Evolutionary conservation across 1,284 basidiomycete genomes (phyloP).

Genomic region (Sporisorium sorghi): DNA sequence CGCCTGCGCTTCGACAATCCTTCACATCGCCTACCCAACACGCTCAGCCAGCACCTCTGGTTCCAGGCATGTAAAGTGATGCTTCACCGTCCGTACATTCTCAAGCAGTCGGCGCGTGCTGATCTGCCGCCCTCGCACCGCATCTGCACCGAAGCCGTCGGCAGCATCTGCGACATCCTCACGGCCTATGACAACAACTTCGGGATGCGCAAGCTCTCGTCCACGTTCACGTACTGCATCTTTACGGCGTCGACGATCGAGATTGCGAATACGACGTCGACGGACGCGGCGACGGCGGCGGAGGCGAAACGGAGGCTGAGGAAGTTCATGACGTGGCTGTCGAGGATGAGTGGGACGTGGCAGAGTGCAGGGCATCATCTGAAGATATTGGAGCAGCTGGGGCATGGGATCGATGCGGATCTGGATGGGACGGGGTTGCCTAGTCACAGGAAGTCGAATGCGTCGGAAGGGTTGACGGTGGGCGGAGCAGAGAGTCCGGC

Average conservation of each 20-base stretch:
- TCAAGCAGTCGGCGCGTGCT: slow-evolving; percentile 45
- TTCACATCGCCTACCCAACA: slow-evolving; percentile 45
- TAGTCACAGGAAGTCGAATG: slow-evolving; percentile 24
- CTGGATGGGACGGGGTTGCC: slow-evolving; percentile 48
- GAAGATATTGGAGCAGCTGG: slow-evolving; percentile 52
- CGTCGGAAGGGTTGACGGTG: slow-evolving; percentile 4
- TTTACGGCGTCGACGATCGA: slow-evolving; percentile 60
- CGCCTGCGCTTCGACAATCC: slow-evolving; percentile 43
- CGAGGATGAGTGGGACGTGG: slow-evolving; percentile 48
- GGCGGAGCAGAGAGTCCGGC: slow-evolving; percentile 31
- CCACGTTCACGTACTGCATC: slow-evolving; percentile 55
- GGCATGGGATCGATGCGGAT: slow-evolving; percentile 50
- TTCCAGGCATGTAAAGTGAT: slow-evolving; percentile 49
- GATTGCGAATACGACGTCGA: slow-evolving; percentile 59
- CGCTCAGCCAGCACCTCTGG: slow-evolving; percentile 46
- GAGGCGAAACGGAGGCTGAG: slow-evolving; percentile 53
- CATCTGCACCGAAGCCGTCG: slow-evolving; percentile 55
- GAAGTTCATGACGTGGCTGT: slow-evolving; percentile 53
- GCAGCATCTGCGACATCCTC: slow-evolving; percentile 49
- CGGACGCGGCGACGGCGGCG: slow-evolving; percentile 27
- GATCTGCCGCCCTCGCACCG: slow-evolving; percentile 50
- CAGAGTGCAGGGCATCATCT: slow-evolving; percentile 49
- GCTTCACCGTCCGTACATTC: slow-evolving; percentile 56
- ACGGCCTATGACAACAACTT: slow-evolving; percentile 51
- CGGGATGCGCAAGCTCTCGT: slow-evolving; percentile 50